Base-by-base conservation (phyloP, 495 filamentous ascomycete species). In the Choiromyces venosus region DNA sequence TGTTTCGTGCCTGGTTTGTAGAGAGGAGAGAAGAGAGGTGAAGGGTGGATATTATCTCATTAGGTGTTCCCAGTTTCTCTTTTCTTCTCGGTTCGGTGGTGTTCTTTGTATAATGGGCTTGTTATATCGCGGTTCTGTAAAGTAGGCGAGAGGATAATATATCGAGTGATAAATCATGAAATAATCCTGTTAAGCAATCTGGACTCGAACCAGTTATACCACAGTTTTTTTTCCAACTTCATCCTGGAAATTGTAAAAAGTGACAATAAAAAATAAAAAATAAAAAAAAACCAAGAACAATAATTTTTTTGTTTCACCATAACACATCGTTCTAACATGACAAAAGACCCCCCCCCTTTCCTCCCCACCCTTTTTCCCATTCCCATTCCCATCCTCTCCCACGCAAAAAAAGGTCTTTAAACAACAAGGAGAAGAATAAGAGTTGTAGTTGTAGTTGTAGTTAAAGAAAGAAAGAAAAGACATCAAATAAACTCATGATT, bases 261-360 rank as follows among this genome's bases (percentile, higher is more conserved):
- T n/a, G n/a, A n/a, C n/a, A n/a, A n/a, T n/a, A n/a, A n/a, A n/a
- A n/a, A n/a, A n/a, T n/a, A n/a, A n/a, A n/a, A n/a, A n/a, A n/a
- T 61, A 52, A 5, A 14, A 61, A 21, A 36, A 71, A 65, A 66
- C 44, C 46, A 77, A n/a, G 19, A 66, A 71, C 64, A 71, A 35
- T 37, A 73, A 67, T 67, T 44, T 64, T 42, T 76, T 71, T 77
- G 68, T 77, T 73, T 77, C 42, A 72, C 74, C 66, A 75, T 77
- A 69, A 64, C 56, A 46, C 10, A 61, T 33, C 7, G 25, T 56
- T 77, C 75, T 77, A 77, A 77, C 75, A 77, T 73, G 70, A 77
- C 69, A 72, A 77, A 77, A 73, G 69, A 69, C 66, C 66, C 70
- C 56, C 35, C 65, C 69, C 64, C 56, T 7, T n/a, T n/a, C 44